Percentiles rank a stretch among this genome's conserved stretches.
Evolutionary conservation across 306 rosid genomes (phyloP).

Genomic region (Acacia confusa): DNA sequence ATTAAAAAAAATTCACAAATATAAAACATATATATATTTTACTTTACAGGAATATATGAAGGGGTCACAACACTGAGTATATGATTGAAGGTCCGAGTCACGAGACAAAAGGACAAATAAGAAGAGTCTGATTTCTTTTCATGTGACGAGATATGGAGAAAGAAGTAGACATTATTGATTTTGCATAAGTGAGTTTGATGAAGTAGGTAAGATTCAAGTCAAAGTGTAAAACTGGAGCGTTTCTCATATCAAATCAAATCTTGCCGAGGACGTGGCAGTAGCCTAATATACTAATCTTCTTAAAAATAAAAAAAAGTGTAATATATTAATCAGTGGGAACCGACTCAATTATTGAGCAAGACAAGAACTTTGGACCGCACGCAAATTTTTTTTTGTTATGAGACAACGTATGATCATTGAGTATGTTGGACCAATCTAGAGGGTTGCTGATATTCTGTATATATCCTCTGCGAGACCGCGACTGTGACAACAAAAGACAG

Average conservation of each 20-base stretch:
- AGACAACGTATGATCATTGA: not conserved
- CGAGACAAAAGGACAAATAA: not conserved
- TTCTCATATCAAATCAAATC: not conserved
- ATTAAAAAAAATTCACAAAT: too few relatives aligned
- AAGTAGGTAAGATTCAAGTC: not conserved
- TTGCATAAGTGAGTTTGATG: not conserved
- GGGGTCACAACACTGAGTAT: too few relatives aligned
- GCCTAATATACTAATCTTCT: too few relatives aligned
- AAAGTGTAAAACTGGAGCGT: not conserved
- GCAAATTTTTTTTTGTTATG: not conserved
- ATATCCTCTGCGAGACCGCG: not conserved
- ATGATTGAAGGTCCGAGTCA: too few relatives aligned
- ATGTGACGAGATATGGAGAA: not conserved
- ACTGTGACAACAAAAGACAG: not conserved
- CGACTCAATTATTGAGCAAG: not conserved
- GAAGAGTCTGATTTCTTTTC: too few relatives aligned
- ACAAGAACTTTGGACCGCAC: not conserved
- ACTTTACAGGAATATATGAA: too few relatives aligned
- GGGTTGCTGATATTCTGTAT: not conserved
- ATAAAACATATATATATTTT: too few relatives aligned
- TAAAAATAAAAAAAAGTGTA: too few relatives aligned
- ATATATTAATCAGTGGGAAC: not conserved
- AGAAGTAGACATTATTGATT: too few relatives aligned
- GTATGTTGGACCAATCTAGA: not conserved
- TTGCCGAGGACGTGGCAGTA: not conserved